Evolutionary conservation across 2,329 filamentous ascomycete species (phyloP).

Genomic region (Aspergillus cejpii): DNA sequence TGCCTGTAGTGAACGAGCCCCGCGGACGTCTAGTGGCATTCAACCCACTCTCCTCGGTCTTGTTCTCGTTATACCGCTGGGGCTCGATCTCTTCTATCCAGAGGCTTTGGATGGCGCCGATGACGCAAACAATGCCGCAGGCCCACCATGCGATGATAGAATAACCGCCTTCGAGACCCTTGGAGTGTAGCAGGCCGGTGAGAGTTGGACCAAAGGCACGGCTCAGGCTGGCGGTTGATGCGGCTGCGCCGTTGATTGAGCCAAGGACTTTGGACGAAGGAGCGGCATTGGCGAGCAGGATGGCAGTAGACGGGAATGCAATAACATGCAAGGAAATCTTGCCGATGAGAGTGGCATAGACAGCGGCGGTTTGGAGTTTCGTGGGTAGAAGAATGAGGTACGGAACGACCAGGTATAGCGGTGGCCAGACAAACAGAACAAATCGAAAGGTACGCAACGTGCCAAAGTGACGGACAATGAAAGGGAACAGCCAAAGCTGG

Average conservation of each 20-base stretch:
- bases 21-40: slow-evolving; percentile 21
- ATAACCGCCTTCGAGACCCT: slow-evolving; percentile 71
- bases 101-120: slow-evolving; percentile 68
- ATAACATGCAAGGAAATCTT: slow-evolving; percentile 91
- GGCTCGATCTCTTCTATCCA: slow-evolving; percentile 62
- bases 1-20: slow-evolving; percentile 18
- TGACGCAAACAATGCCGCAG: slow-evolving; percentile 66
- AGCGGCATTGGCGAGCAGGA: slow-evolving; percentile 81
- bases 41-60: slow-evolving; percentile 26
- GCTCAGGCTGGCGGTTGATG: slow-evolving; percentile 82
- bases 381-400: slow-evolving; percentile 81
- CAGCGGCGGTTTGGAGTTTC: slow-evolving; percentile 61
- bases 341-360: slow-evolving; percentile 74
- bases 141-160: slow-evolving; percentile 93
- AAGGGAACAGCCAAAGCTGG: slow-evolving; percentile 76
- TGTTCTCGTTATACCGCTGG: slow-evolving; percentile 38
- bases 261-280: slow-evolving; percentile 79
- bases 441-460: slow-evolving; percentile 75
- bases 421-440: slow-evolving; percentile 73
- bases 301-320: slow-evolving; percentile 82
- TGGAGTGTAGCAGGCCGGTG: slow-evolving; percentile 75
- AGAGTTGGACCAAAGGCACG: slow-evolving; percentile 83
- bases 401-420: slow-evolving; percentile 79
- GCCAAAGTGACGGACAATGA: slow-evolving; percentile 67
- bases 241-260: slow-evolving; percentile 85